Evolutionary conservation across 495 filamentous ascomycete species (phyloP), one percentile per base, ranked within the genome.

Genomic region (Hypoxylon cercidicola): DNA sequence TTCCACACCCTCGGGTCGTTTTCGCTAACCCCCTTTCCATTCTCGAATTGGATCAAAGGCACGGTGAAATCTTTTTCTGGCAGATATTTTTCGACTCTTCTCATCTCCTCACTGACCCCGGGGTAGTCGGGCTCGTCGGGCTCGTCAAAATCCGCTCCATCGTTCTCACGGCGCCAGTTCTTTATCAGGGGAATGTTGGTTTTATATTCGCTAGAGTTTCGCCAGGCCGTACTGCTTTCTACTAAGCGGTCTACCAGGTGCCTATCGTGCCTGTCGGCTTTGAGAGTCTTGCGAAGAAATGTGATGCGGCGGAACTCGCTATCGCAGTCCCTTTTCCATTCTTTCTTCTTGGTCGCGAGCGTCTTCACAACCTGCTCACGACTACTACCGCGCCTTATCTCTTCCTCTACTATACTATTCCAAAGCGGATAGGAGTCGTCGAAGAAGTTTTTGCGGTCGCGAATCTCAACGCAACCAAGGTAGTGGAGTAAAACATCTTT

Each of bases 1-100:
- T 62, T 62, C 58, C 54, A 49, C 10, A 62, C 56, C 2, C 18
- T 28, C 3, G 25, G 23, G 5, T 8, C 8, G 21, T 30, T 11
- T 28, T 28, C 0, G 9, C 8, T 4, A 52, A 3, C 18, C 8
- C 15, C 40, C 0, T 16, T 8, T 0, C 56, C 39, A 5, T 45
- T 35, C 1, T 61, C 4, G 16, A 72, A 65, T 1, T 63, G 65
- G 7, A 72, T 72, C 1, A 66, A 37, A 6, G 61, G 57, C n/a
- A 60, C 61, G 12, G 6, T 52, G 5, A 61, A 44, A 35, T 72
- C 65, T 30, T 66, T 58, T 18, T 69, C 69, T 1, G 16, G 44
- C 9, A 55, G 3, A 21, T 65, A 71, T n/a, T 7, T 19, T 1
- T 34, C 44, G 25, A 28, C 25, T 7, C 7, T 28, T 7, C 7